These are phyloP conservation scores for Rhizomucor pusillus DNA, from an alignment of 371 early-diverging fungal genomes.

Conservation along the genomic window DNA sequence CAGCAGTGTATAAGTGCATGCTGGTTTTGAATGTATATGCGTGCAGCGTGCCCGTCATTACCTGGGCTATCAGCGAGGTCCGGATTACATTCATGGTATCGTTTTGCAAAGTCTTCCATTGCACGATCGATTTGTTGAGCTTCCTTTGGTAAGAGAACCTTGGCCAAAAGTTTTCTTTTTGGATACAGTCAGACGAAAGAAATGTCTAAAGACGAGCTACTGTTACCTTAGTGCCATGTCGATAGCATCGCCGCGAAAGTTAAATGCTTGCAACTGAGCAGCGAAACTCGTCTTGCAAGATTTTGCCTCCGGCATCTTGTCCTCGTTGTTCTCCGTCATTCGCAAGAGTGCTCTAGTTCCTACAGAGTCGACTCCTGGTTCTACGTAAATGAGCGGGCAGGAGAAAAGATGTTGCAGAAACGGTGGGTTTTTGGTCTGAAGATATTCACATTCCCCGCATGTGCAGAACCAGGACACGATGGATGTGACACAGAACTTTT, in stretches of 20 bases:
- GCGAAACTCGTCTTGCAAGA: constrained; percentile 16
- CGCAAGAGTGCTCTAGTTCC: no score
- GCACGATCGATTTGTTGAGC: constrained; percentile 91
- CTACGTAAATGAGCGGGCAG: no score
- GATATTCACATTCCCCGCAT: no score
- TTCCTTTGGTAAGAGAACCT: constrained; percentile 84
- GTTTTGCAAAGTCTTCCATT: constrained; percentile 76
- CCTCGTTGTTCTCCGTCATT: no score
- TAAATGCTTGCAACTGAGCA: constrained; percentile 55
- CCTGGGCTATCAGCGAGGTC: constrained; percentile 63
- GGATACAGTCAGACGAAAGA: not conserved
- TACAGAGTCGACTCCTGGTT: no score
- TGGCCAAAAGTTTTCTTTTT: constrained; percentile 66
- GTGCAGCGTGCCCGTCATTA: constrained; percentile 10
- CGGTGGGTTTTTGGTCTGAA: no score
- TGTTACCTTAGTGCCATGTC: constrained; percentile 70
- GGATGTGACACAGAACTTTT: no score
- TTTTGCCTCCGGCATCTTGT: no score
- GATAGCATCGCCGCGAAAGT: constrained; percentile 68
- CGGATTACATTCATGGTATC: constrained; percentile 76
- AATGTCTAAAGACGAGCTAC: not conserved
- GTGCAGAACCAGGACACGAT: no score
- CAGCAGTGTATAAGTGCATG: no score
- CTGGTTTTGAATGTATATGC: no score
- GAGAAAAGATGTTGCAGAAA: no score